Conservation (phyloP, 2,329 filamentous ascomycete species). For the Knoxdaviesia capensis region DNA sequence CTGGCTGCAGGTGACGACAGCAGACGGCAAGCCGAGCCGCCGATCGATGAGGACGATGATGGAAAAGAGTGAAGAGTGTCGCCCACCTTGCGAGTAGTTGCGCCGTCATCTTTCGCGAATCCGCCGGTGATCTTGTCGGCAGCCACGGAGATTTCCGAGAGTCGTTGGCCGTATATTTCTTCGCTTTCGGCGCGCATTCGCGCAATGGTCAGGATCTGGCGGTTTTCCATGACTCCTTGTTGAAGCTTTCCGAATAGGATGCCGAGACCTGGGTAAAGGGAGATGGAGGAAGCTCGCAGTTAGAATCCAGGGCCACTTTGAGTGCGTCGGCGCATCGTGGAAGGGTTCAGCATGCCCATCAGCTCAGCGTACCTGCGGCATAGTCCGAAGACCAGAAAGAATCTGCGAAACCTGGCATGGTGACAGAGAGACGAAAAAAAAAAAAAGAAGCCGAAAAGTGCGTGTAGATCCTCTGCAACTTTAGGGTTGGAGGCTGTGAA, state of each 20-base stretch:
- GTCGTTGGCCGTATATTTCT: slow-evolving; percentile 63
- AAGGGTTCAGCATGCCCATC: neutral
- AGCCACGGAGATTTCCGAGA: slow-evolving; percentile 63
- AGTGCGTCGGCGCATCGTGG: neutral
- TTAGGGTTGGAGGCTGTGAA: neutral
- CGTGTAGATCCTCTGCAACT: neutral
- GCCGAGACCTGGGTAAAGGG: slow-evolving; percentile 43
- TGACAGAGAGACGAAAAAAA: slow-evolving; percentile 9
- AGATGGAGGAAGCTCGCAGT: neutral
- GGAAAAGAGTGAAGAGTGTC: neutral
- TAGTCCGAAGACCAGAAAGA: slow-evolving; percentile 98
- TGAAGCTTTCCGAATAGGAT: slow-evolving; percentile 93
- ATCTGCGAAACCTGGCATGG: slow-evolving; percentile 77
- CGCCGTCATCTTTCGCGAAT: slow-evolving; percentile 82
- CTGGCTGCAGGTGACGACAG: no score
- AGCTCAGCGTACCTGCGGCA: slow-evolving; percentile 50
- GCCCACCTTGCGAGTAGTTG: slow-evolving; percentile 77
- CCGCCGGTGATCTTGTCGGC: slow-evolving; percentile 69
- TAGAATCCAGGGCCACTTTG: neutral
- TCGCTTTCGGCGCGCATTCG: slow-evolving; percentile 92
- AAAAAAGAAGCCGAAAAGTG: neutral
- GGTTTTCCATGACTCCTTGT: slow-evolving; percentile 87
- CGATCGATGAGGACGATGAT: neutral
- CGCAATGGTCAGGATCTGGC: slow-evolving; percentile 79
- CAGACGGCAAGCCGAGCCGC: neutral